A percentile compares a stretch with the other conserved stretches of the same genome.
Conservation (phyloP, 2,329 filamentous ascomycete species). For the Aspergillus ochraceoroseus region DNA sequence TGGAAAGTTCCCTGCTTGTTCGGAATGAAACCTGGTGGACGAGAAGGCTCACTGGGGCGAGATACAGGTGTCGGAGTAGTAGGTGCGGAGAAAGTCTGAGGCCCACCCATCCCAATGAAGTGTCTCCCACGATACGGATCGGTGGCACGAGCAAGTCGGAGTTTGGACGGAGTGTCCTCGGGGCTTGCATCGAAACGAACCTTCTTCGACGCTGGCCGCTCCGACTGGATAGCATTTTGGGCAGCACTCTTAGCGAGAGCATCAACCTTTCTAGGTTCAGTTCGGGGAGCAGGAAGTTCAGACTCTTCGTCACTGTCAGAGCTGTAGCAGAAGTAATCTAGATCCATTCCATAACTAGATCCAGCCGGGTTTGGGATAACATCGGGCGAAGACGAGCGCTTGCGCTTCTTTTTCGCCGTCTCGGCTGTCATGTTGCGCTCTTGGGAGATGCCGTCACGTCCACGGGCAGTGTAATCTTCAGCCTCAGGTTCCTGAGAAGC, state of each 20-base stretch:
- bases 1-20: constrained; percentile 27
- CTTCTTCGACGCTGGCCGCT: constrained; percentile 26
- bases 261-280: constrained; percentile 14
- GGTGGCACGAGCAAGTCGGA: constrained; percentile 23
- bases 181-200: constrained; percentile 35
- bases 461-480: constrained; percentile 3
- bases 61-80: constrained; percentile 17
- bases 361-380: constrained; percentile 41
- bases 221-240: constrained; percentile 19
- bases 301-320: constrained; percentile 32
- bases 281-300: constrained; percentile 11
- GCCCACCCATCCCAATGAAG: constrained; percentile 22
- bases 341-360: constrained; percentile 40
- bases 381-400: constrained; percentile 39
- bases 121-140: constrained; percentile 24
- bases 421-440: constrained; percentile 5
- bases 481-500: constrained; percentile 1
- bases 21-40: constrained; percentile 22
- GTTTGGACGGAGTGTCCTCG: constrained; percentile 33
- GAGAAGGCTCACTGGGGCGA: constrained; percentile 6
- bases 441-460: constrained; percentile 7
- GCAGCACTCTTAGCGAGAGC: constrained; percentile 14
- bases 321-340: constrained; percentile 37
- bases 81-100: constrained; percentile 13
- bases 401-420: constrained; percentile 34